phyloP scores from a whole-genome alignment of 169 alveolate genomes.

The Perkinsus chesapeaki region DNA sequence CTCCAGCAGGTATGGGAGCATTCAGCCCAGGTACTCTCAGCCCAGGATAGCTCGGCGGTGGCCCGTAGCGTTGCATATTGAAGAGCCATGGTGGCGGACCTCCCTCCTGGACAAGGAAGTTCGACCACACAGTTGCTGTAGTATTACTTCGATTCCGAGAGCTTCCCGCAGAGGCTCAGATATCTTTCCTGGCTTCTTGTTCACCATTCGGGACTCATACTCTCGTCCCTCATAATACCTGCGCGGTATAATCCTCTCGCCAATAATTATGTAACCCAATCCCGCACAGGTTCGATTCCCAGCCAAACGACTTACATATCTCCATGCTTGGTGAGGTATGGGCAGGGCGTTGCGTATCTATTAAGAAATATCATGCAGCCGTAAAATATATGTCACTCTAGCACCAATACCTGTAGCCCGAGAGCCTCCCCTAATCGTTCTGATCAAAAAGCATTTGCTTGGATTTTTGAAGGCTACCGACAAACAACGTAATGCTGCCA shows the following conservation, averaged over 20 bases:
- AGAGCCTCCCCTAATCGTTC: too few relatives aligned
- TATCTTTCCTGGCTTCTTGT: conserved; percentile 87
- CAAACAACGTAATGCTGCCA: too few relatives aligned
- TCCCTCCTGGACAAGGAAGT: conserved; percentile 41
- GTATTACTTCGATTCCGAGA: conserved; percentile 69
- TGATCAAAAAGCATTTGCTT: too few relatives aligned
- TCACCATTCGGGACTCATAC: conserved; percentile 80
- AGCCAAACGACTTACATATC: conserved; percentile 52
- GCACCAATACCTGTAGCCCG: too few relatives aligned
- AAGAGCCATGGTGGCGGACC: conserved; percentile 92
- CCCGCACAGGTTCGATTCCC: conserved; percentile 19
- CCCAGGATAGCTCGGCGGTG: conserved; percentile 97
- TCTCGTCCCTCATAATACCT: conserved; percentile 93
- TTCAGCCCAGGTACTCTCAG: conserved; percentile 90
- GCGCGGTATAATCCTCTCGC: too few relatives aligned
- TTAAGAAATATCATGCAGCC: too few relatives aligned
- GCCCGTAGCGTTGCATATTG: conserved; percentile 94
- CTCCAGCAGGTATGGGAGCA: conserved; percentile 73
- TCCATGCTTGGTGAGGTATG: conserved; percentile 84
- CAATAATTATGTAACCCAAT: conserved; percentile 66
- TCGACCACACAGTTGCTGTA: neutral
- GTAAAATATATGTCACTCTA: too few relatives aligned
- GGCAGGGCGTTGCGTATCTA: conserved; percentile 58
- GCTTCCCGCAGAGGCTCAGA: conserved; percentile 87
- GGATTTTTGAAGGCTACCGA: too few relatives aligned